Base-by-base conservation (phyloP, 441 rosid species). In the Jatropha multifida region DNA sequence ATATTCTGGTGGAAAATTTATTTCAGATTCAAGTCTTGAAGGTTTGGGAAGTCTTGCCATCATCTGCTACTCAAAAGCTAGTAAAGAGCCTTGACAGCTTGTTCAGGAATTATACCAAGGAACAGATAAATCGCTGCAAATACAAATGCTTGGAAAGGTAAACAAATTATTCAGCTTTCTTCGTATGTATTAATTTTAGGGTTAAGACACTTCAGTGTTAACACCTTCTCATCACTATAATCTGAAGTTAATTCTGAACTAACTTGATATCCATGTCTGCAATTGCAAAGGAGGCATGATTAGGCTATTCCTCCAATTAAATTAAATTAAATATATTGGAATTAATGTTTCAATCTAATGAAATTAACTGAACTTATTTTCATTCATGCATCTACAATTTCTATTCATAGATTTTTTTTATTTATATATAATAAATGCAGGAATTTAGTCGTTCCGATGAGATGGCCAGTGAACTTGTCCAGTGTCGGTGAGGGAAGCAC, bases 1-100 rank as follows among this genome's bases (percentile, higher is more conserved):
- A 87, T 40, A 78, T 78, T 3, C 4, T 73, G 4, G 61, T 72
- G 74, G 85, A 77, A 37, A 17, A 42, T 0, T 66, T 65, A 14
- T 46, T 48, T 37, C 42, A 77, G 48, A 46, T 75, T 42, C 90
- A 87, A 74, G 73, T 84, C 41, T 41, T 84, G 27, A 88, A 76
- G 83, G 74, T 81, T 7, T 89, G 88, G 90, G 84, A 86, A 15
- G 56, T 86, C 15, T 23, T 89, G 76, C 80, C 84, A 71, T 60
- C 48, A 49, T 74, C 37, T 17, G 81, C 78, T 52, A 51, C 75
- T 6, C 75, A 74, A 42, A 64, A 62, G 51, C 68, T 78, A 6
- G 80, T 20, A 5, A 38, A 77, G 23, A 61, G 73, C 59, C 71
- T 88, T 4, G 72, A 69, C 17, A 32, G 0, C 13, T 20, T 76